A percentile compares a stretch with the other conserved stretches of the same genome.
Conservation (phyloP, 1,139 yeast genomes). For the Magnusiomyces sp. region DNA sequence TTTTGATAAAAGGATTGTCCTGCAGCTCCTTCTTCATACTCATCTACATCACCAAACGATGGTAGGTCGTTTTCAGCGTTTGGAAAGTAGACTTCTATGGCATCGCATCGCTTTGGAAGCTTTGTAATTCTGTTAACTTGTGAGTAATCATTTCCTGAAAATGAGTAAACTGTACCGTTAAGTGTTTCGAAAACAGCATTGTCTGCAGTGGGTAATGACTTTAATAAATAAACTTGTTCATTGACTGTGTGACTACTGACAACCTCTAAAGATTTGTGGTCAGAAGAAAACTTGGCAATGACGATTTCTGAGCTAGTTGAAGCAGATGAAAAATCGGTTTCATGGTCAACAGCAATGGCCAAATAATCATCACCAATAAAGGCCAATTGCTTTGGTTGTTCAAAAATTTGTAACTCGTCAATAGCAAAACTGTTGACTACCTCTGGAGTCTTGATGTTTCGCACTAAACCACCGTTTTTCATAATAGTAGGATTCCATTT, state of each 20-base stretch:
- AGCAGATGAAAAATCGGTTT: conserved; percentile 1
- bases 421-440: conserved; percentile 35
- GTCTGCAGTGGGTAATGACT: conserved; percentile 47
- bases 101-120: conserved; percentile 66
- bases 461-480: conserved; percentile 6
- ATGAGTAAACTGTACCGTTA: conserved; percentile 49
- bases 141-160: conserved; percentile 25
- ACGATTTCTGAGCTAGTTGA: conserved; percentile 11
- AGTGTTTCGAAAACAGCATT: conserved; percentile 51
- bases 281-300: conserved; percentile 13
- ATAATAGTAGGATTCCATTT: conserved; percentile 26
- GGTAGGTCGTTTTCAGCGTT: conserved; percentile 17
- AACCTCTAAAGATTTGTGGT: conserved; percentile 9
- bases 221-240: conserved; percentile 47
- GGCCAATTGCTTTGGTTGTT: conserved; percentile 55
- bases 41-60: neutral
- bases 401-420: conserved; percentile 31
- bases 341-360: conserved; percentile 49
- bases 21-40: conserved; percentile 19
- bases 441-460: conserved; percentile 41
- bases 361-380: conserved; percentile 44
- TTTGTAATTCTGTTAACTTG: conserved; percentile 33
- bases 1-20: too few relatives aligned
- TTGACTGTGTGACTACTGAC: conserved; percentile 25
- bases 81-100: conserved; percentile 33